Evolutionary conservation across 1,284 basidiomycete species (phyloP).

Genomic region (Xerocomus nothofagi): DNA sequence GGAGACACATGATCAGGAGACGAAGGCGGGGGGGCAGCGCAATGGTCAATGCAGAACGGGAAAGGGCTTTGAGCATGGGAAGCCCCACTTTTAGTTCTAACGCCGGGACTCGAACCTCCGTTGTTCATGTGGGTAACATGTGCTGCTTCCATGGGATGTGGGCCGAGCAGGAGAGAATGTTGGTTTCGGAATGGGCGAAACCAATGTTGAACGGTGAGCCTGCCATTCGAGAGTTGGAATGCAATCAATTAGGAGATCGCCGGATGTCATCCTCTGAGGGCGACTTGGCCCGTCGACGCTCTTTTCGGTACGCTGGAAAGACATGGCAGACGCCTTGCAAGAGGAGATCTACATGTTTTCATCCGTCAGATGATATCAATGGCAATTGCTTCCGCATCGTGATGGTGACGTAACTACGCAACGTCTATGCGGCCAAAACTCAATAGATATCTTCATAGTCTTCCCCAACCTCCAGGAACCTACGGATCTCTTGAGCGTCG

Average conservation of each 20-base stretch:
- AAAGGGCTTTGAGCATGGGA: background rate
- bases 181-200: background rate
- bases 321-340: constrained; percentile 5
- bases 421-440: constrained; percentile 13
- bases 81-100: background rate
- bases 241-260: constrained; percentile 18
- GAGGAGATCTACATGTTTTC: constrained; percentile 1
- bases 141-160: background rate
- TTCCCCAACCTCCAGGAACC: constrained; percentile 63
- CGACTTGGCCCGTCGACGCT: constrained; percentile 25
- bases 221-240: constrained; percentile 28
- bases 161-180: background rate
- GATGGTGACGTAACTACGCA: constrained; percentile 14
- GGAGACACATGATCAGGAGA: constrained; percentile 1
- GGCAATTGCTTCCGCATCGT: constrained; percentile 11
- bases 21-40: background rate
- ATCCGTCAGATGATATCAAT: background rate
- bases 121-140: constrained; percentile 3
- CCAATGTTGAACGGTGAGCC: background rate
- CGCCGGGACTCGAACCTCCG: background rate
- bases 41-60: background rate
- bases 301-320: constrained; percentile 25
- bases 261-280: constrained; percentile 11
- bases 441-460: constrained; percentile 73
- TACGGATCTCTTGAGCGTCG: constrained; percentile 58